These are phyloP conservation scores for Cystobasidium tubakii DNA, from an alignment of 768 basidiomycete genomes.

Conservation along the genomic window DNA sequence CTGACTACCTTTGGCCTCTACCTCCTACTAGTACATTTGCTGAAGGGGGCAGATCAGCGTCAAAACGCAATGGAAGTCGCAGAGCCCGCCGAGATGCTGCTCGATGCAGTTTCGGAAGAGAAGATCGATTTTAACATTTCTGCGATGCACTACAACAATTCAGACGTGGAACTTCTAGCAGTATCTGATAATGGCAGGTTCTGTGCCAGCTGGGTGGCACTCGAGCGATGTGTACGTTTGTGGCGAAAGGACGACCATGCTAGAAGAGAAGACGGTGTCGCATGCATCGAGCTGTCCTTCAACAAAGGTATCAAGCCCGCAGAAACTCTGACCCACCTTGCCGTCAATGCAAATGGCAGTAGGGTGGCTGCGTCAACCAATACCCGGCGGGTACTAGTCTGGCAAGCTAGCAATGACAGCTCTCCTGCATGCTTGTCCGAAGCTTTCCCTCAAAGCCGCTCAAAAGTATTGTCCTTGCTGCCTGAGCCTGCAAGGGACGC, in stretches of 20 bases:
- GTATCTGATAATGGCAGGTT: not conserved
- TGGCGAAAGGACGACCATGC: not conserved
- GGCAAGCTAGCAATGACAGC: not conserved
- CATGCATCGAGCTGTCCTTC: not conserved
- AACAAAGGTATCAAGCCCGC: not conserved
- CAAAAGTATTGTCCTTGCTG: not conserved
- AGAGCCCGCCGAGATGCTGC: not conserved
- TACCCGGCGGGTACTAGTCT: not conserved
- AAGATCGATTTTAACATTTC: not conserved
- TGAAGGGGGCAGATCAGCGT: slow-evolving; percentile 73
- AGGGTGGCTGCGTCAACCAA: not conserved
- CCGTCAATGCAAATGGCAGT: not conserved
- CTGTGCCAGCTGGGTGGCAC: not conserved
- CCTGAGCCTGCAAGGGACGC: not conserved
- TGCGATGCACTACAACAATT: not conserved
- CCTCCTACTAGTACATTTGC: slow-evolving; percentile 69
- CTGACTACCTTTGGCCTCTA: slow-evolving; percentile 69
- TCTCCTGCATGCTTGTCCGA: not conserved
- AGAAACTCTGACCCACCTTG: not conserved
- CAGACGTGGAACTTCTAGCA: not conserved
- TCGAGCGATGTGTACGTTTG: not conserved
- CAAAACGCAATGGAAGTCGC: not conserved
- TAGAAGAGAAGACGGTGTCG: not conserved
- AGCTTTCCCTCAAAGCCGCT: not conserved
- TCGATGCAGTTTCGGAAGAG: not conserved